Conservation (phyloP, 2,329 filamentous ascomycete species). For the Aspergillus melleus region DNA sequence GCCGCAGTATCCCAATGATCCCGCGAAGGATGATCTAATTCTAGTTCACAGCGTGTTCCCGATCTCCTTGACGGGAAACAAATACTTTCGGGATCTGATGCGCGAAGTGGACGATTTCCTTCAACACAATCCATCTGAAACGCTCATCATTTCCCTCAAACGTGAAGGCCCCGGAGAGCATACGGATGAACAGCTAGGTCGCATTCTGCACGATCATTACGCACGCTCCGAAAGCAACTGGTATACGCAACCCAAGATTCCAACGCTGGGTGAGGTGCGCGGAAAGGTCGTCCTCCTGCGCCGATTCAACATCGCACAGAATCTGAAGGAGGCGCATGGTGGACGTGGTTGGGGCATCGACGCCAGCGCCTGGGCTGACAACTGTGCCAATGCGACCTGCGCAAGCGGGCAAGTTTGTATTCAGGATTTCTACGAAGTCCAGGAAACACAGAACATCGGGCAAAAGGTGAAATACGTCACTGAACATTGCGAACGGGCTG, state of each 20-base stretch:
- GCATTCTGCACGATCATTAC: slow-evolving; percentile 73
- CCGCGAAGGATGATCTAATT: slow-evolving; percentile 64
- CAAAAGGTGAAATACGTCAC: slow-evolving; percentile 75
- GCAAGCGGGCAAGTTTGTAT: slow-evolving; percentile 75
- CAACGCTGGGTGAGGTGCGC: slow-evolving; percentile 73
- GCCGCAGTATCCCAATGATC: slow-evolving; percentile 57
- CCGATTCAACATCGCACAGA: slow-evolving; percentile 67
- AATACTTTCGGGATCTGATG: slow-evolving; percentile 74
- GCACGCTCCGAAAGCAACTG: slow-evolving; percentile 60
- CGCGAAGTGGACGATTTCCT: slow-evolving; percentile 73
- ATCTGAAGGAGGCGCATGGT: slow-evolving; percentile 44
- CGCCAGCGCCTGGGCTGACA: slow-evolving; percentile 76
- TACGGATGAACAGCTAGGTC: slow-evolving; percentile 75
- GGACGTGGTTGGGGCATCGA: slow-evolving; percentile 60
- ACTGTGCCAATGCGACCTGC: slow-evolving; percentile 72
- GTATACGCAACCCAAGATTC: slow-evolving; percentile 77
- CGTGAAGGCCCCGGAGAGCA: slow-evolving; percentile 81
- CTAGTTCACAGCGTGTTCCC: slow-evolving; percentile 92
- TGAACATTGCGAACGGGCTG: slow-evolving; percentile 74
- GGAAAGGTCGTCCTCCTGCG: slow-evolving; percentile 83
- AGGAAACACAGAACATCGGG: slow-evolving; percentile 71
- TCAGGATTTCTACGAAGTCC: slow-evolving; percentile 92
- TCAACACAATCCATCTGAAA: slow-evolving; percentile 73
- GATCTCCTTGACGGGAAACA: slow-evolving; percentile 76
- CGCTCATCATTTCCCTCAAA: slow-evolving; percentile 83